phyloP scores from a whole-genome alignment of 345 rosid species.

The Abelmoschus esculentus region DNA sequence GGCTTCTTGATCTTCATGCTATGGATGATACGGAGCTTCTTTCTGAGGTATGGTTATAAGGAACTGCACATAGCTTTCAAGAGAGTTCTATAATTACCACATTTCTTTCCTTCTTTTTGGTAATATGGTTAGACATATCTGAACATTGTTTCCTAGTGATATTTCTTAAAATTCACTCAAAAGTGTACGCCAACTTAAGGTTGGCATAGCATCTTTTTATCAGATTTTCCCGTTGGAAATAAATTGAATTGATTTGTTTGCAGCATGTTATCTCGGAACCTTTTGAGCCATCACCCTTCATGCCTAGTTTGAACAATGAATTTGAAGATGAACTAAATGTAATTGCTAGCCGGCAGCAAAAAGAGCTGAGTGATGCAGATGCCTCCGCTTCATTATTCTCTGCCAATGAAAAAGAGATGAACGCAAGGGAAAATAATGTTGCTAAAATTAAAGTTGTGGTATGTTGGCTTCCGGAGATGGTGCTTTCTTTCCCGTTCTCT shows the following conservation, averaged over 20 bases:
- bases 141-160: background rate
- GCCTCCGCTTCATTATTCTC: constrained; percentile 2
- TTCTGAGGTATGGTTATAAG: constrained; percentile 60
- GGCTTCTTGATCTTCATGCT: constrained; percentile 95
- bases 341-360: constrained; percentile 36
- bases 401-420: background rate
- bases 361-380: constrained; percentile 50
- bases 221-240: background rate
- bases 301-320: constrained; percentile 54
- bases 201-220: background rate
- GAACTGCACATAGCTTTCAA: background rate
- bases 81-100: background rate
- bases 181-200: background rate
- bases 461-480: background rate
- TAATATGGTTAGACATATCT: background rate
- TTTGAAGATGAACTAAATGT: constrained; percentile 57
- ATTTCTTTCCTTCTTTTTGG: background rate
- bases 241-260: constrained; percentile 6
- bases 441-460: background rate
- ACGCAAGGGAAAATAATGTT: background rate
- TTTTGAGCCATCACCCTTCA: constrained; percentile 80
- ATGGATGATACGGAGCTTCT: constrained; percentile 98
- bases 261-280: constrained; percentile 91
- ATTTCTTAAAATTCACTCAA: background rate
- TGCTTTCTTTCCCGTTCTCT: too few species aligned